A percentile compares a stretch with the other conserved stretches of the same genome.
Evolutionary conservation across 441 rosid genomes (phyloP).

Genomic region (Corymbia citriodora): DNA sequence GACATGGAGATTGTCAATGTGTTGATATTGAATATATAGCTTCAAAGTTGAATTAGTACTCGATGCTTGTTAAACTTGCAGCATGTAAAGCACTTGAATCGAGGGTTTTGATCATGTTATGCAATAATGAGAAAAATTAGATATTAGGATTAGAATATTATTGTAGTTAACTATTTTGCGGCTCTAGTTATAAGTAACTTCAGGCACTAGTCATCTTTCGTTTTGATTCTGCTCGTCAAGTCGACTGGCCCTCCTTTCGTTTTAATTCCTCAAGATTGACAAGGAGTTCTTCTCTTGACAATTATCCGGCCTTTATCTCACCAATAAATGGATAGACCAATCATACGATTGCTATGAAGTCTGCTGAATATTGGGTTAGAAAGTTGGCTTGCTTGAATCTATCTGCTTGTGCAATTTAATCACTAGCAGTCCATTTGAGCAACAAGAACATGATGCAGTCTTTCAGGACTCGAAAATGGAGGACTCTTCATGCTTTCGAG

Average conservation of each 20-base stretch:
- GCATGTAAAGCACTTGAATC: not conserved
- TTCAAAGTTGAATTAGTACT: not conserved
- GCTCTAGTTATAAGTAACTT: not conserved
- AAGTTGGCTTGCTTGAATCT: not conserved
- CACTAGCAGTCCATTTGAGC: not conserved
- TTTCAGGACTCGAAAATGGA: not conserved
- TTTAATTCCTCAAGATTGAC: not conserved
- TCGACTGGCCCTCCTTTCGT: not conserved
- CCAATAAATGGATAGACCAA: not conserved
- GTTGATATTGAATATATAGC: not conserved
- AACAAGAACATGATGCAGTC: not conserved
- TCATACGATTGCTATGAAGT: too few relatives aligned
- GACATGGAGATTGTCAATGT: not conserved
- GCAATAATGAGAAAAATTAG: not conserved
- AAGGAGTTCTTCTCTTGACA: not conserved
- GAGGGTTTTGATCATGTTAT: not conserved
- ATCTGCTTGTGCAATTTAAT: not conserved
- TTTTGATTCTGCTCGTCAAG: not conserved
- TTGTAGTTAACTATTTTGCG: not conserved
- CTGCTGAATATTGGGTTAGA: not conserved
- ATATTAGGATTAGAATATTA: not conserved
- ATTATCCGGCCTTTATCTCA: not conserved
- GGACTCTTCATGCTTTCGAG: not conserved
- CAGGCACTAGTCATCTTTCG: not conserved
- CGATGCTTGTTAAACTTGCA: not conserved